Base-by-base conservation (phyloP, 202 grass and related monocot species). In the Setaria italica region DNA sequence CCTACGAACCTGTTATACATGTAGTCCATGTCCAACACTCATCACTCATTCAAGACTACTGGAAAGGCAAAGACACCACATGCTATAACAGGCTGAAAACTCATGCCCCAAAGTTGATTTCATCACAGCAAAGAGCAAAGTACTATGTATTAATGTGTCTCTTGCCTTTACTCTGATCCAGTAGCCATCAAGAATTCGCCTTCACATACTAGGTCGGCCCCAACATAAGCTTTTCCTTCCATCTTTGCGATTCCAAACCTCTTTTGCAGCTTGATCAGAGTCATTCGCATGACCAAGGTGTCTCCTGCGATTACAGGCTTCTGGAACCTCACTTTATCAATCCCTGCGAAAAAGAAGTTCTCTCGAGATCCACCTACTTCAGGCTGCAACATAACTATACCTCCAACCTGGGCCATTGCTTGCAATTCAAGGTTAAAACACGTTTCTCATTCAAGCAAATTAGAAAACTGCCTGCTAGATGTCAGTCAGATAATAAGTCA, bases 321-420 rank as follows among this genome's bases (percentile, higher is more conserved):
- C 62, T 93, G 63, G 78, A 96, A 99, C 55, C 97, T 96, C 77
- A 96, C 93, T 79, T 94, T 99, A 55, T 99, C 97, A 20, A 99
- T 89, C 56, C 97, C 97, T 0, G 92, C 97, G 20, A 99, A 96
- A 55, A 91, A 99, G 92, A 99, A 99, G 62, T 99, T 99, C 35
- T 99, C 93, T 10, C 80, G 90, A 45, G 92, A 95, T 75, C 95
- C 95, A 20, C 95, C 92, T 1, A 97, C 85, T 85, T 97, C 95
- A 45, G 95, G 95, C 35, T 97, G 92, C 72, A 97, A 58, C 95
- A 97, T 95, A 35, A 98, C 92, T 7, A 95, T 41, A 41, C 95
- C 95, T 19, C 95, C 95, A 42, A 98, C 95, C 84, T 99, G 94
- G 51, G 97, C 94, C 97, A 99, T 90, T 62, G 97, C 94, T 93